Evolutionary conservation across 2,329 filamentous ascomycete species (phyloP).

Genomic region (Fonsecaea multimorphosa): DNA sequence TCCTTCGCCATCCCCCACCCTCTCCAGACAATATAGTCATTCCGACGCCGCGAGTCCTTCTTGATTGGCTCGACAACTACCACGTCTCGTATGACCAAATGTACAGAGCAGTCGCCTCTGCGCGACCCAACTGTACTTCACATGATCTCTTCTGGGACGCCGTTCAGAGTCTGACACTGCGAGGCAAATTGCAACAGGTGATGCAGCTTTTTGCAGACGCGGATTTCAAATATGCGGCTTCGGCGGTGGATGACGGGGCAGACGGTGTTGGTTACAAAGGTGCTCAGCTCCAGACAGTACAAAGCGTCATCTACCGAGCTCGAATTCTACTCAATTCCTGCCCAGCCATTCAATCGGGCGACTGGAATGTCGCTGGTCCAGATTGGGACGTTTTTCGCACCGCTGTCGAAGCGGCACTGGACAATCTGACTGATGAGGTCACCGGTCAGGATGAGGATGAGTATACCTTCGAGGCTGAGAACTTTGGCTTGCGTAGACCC

Average conservation of each 20-base stretch:
- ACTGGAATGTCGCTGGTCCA: slow-evolving; percentile 82
- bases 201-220: slow-evolving; percentile 73
- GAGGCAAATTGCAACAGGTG: slow-evolving; percentile 73
- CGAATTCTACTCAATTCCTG: slow-evolving; percentile 74
- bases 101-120: slow-evolving; percentile 66
- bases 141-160: slow-evolving; percentile 85
- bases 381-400: slow-evolving; percentile 87
- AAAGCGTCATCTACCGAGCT: slow-evolving; percentile 72
- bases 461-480: slow-evolving; percentile 55
- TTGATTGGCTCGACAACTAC: slow-evolving; percentile 80
- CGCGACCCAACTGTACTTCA: slow-evolving; percentile 74
- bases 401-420: slow-evolving; percentile 70
- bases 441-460: slow-evolving; percentile 69
- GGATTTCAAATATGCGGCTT: slow-evolving; percentile 77
- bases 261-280: slow-evolving; percentile 73
- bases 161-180: slow-evolving; percentile 74
- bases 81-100: slow-evolving; percentile 76
- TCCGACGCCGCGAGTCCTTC: slow-evolving; percentile 75
- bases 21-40: slow-evolving; percentile 32
- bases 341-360: slow-evolving; percentile 65
- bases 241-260: slow-evolving; percentile 65
- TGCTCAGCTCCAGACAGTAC: slow-evolving; percentile 76
- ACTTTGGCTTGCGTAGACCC: slow-evolving; percentile 50
- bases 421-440: slow-evolving; percentile 76
- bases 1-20: slow-evolving; percentile 74